phyloP scores from a whole-genome alignment of 2,329 filamentous ascomycete genomes.

The Cladosporium sp. region DNA sequence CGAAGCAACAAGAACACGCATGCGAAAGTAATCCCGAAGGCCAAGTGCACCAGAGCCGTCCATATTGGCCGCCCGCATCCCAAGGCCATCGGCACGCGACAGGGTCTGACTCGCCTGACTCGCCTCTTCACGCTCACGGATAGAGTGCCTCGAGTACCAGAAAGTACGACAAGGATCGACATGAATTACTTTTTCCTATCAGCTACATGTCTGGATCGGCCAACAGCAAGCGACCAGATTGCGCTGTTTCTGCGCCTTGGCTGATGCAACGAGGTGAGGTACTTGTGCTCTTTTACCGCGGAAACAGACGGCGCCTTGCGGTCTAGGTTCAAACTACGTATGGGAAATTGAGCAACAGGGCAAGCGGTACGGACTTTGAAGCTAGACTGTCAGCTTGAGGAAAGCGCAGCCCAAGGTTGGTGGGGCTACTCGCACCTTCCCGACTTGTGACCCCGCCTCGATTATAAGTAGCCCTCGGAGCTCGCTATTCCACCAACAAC shows the following conservation, averaged over 20 bases:
- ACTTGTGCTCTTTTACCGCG: slow-evolving; percentile 13
- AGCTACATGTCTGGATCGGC: not conserved
- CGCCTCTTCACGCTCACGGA: not conserved
- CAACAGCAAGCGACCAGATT: not conserved
- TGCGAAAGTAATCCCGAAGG: not conserved
- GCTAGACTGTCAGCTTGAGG: not conserved
- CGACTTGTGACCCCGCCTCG: not conserved
- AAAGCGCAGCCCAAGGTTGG: not conserved
- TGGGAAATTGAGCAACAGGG: not conserved
- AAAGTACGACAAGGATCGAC: not conserved
- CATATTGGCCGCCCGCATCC: not conserved
- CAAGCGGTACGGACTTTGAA: not conserved
- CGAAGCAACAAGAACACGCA: not conserved
- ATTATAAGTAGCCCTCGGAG: slow-evolving; percentile 6
- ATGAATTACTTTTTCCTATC: slow-evolving; percentile 2
- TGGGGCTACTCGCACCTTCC: slow-evolving; percentile 1
- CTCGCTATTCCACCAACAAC: not conserved
- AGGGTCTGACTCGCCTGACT: not conserved
- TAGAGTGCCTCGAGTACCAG: not conserved
- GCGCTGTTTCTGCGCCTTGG: slow-evolving; percentile 13
- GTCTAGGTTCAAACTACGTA: not conserved
- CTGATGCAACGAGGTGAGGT: slow-evolving; percentile 11
- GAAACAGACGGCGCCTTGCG: slow-evolving; percentile 4
- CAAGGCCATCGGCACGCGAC: not conserved
- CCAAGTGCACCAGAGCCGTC: slow-evolving; percentile 2